Conservation (phyloP, 2,329 filamentous ascomycete species). For the Neopestalotiopsis clavispora region DNA sequence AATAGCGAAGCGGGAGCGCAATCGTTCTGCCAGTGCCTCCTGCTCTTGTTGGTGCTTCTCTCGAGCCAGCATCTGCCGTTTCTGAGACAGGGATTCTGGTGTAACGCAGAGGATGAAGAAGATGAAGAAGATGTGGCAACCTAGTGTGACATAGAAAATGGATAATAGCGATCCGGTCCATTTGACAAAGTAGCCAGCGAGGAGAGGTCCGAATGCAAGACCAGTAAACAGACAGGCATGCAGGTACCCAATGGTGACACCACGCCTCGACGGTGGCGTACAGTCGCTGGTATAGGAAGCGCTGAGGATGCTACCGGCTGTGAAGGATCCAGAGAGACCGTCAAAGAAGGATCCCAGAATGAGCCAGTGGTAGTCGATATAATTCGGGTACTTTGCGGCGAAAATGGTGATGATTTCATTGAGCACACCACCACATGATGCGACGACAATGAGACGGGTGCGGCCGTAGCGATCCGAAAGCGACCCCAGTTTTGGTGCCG, state of each 20-base stretch:
- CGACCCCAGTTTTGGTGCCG: slow-evolving; percentile 81
- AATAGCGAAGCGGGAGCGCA: slow-evolving; percentile 27
- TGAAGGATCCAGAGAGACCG: slow-evolving; percentile 87
- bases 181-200: slow-evolving; percentile 81
- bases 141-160: slow-evolving; percentile 84
- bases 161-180: slow-evolving; percentile 75
- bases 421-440: slow-evolving; percentile 74
- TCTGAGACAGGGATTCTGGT: slow-evolving; percentile 83
- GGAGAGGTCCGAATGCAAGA: slow-evolving; percentile 83
- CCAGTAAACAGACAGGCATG: slow-evolving; percentile 88
- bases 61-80: slow-evolving; percentile 71
- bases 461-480: slow-evolving; percentile 88
- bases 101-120: slow-evolving; percentile 72
- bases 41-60: slow-evolving; percentile 65
- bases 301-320: slow-evolving; percentile 74
- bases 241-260: slow-evolving; percentile 86
- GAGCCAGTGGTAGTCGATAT: slow-evolving; percentile 77
- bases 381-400: slow-evolving; percentile 75
- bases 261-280: slow-evolving; percentile 77
- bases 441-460: slow-evolving; percentile 72
- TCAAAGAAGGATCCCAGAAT: slow-evolving; percentile 79
- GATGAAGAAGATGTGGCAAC: slow-evolving; percentile 76
- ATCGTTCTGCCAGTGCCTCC: slow-evolving; percentile 40
- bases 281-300: slow-evolving; percentile 92
- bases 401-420: slow-evolving; percentile 80